Base-by-base conservation (phyloP, 805 yeast species). In the Zygosaccharomyces kombuchaensis region DNA sequence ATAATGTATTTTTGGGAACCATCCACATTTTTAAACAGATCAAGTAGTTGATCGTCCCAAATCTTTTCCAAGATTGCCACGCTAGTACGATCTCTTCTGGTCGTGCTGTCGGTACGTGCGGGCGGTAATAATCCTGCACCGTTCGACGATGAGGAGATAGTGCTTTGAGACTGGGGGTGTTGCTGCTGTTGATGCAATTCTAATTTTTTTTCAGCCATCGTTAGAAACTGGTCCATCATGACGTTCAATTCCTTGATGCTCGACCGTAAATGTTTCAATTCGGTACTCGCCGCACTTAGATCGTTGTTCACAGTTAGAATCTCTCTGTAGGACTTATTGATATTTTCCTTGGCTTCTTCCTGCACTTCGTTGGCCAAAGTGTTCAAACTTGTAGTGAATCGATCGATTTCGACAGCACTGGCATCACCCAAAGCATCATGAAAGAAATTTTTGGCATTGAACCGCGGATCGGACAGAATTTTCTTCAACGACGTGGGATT, bases 1-100 rank as follows among this genome's bases (percentile, higher is more conserved):
- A 88, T 84, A 31, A 89, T 72, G 48, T 76, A 78, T 57, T 85
- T 85, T 55, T 86, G 90, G 1, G 95, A 89, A n/a, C 96, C 95
- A 52, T 90, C 96, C 12, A 90, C 95, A 51, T 84, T 87, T 54
- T 80, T 80, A 63, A 83, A 88, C 42, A 89, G 67, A 7, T 78
- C 74, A 44, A 76, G 78, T 58, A 89, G 69, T 58, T 85, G 88
- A 35, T 73, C 72, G 12, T 81, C 84, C 96, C 96, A 88, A 71
- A 85, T 77, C 56, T 81, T 81, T 61, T 87, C 91, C 42, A 89
- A 68, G 44, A 86, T 78, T 43, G 84, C 56, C 42, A 88, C 79
- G 44, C 89, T 81, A 49, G 82, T 79, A 35, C 95, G 71, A 60
- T 84, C 88, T 43, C 71, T 68, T 44, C 50, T 59, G 23, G 48